Percentiles rank a stretch among this genome's conserved stretches.
These are phyloP conservation scores for Aureobasidium sp. DNA, from an alignment of 2,329 filamentous ascomycete genomes.

Conservation along the genomic window DNA sequence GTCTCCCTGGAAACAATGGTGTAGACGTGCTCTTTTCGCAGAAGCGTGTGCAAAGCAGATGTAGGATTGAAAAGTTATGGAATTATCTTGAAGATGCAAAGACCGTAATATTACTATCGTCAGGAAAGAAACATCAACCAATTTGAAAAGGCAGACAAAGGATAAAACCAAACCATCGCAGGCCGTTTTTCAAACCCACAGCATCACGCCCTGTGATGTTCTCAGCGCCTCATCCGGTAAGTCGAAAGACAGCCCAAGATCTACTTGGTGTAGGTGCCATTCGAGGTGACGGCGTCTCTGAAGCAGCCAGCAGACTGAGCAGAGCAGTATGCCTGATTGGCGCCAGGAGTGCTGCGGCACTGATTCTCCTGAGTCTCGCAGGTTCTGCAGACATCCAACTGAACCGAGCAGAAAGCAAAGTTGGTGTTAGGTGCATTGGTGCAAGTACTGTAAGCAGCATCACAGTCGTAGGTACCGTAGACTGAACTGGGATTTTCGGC, in stretches of 20 bases:
- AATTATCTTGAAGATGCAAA: too few relatives aligned
- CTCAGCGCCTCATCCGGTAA: background rate
- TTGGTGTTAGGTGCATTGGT: background rate
- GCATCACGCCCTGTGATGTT: background rate
- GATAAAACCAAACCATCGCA: too few relatives aligned
- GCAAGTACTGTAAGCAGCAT: slow-evolving; percentile 1
- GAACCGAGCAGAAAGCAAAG: background rate
- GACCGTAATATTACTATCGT: too few relatives aligned
- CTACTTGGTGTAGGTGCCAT: background rate
- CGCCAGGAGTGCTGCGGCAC: background rate
- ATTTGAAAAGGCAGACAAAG: too few relatives aligned
- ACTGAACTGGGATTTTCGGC: background rate
- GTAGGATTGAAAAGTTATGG: too few relatives aligned
- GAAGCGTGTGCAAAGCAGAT: too few relatives aligned
- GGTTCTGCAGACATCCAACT: background rate
- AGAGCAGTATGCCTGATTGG: background rate
- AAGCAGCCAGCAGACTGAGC: slow-evolving; percentile 3
- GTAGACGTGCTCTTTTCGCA: too few relatives aligned
- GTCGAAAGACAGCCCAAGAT: background rate
- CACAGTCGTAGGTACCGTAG: background rate
- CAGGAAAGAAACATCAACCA: too few relatives aligned
- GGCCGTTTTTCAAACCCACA: too few relatives aligned
- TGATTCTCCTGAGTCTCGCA: background rate
- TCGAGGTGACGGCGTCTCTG: background rate
- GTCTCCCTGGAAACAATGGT: background rate